Base-by-base conservation (phyloP, 345 rosid genomes). In the Atalantia buxifolia region DNA sequence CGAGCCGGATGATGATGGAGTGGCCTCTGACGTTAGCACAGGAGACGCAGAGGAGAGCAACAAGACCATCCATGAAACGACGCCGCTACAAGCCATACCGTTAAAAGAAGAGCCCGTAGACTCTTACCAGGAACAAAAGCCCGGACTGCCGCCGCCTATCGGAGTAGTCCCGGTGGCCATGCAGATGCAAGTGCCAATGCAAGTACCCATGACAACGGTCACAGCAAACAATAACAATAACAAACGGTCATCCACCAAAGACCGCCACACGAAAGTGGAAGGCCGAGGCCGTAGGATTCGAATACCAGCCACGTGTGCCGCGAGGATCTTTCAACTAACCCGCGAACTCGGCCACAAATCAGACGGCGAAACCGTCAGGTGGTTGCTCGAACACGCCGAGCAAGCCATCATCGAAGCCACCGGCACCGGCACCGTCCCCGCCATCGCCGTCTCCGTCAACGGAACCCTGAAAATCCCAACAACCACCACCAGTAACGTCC, bases 211-310 rank as follows among this genome's bases (percentile, higher is more conserved):
- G 65, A 76, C 4, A 3, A 3, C 61, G 53, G 45, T 35, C 45
- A 83, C 83, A 2, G 27, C 50, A 45, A 45, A 45, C 50, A 45
- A 57, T 56, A 81, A 80, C 21, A 18, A 68, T 63, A n/a, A 78
- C 22, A 77, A 81, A 77, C 79, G 89, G 35, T 83, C 88, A 2
- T 89, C 87, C 71, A 85, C 86, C 76, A 88, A 85, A 80, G 90
- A 88, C 81, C 86, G 90, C 56, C 90, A 88, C 75, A 88, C 90
- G 45, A 87, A 87, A 79, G 90, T 87, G 53, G 90, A 87, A 74
- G 90, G 90, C 28, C 88, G 88, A 6, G 90, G 90, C 24, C 84
- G 90, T 14, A 87, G 90, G 87, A 87, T 87, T 78, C 87, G 90
- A 77, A 87, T 87, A 78, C 90, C 90, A 33, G 87, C 90, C 36